Conservation (phyloP, 345 rosid species). For the Eucalyptus urophylla region DNA sequence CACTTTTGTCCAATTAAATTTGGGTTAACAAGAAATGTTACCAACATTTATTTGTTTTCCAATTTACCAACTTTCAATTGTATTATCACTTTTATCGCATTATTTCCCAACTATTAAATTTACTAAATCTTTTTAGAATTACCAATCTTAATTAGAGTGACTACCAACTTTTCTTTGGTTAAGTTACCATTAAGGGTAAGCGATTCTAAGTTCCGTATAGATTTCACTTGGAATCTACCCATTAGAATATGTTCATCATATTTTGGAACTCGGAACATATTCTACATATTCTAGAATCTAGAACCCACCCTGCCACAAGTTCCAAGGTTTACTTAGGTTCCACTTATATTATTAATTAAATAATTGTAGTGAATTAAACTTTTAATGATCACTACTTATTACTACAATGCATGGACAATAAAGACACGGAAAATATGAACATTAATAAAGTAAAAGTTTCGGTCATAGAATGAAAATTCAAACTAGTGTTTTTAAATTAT, state of each 20-base stretch:
- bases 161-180: background rate
- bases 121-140: background rate
- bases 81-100: background rate
- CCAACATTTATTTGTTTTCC: background rate
- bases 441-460: too few relatives aligned
- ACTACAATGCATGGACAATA: fast-evolving
- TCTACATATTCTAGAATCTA: fast-evolving
- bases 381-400: too few relatives aligned
- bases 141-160: background rate
- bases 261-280: fast-evolving
- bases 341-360: too few relatives aligned
- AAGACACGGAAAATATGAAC: fast-evolving
- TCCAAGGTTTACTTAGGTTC: fast-evolving
- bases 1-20: background rate
- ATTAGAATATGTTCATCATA: fast-evolving
- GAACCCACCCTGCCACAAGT: fast-evolving
- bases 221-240: fast-evolving
- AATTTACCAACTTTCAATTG: background rate
- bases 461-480: fast-evolving
- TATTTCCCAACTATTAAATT: background rate
- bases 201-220: fast-evolving
- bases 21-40: background rate
- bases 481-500: fast-evolving
- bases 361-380: too few relatives aligned
- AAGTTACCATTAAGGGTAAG: fast-evolving